These are phyloP conservation scores for Omphalea diandra DNA, from an alignment of 441 rosid species.

Conservation along the genomic window DNA sequence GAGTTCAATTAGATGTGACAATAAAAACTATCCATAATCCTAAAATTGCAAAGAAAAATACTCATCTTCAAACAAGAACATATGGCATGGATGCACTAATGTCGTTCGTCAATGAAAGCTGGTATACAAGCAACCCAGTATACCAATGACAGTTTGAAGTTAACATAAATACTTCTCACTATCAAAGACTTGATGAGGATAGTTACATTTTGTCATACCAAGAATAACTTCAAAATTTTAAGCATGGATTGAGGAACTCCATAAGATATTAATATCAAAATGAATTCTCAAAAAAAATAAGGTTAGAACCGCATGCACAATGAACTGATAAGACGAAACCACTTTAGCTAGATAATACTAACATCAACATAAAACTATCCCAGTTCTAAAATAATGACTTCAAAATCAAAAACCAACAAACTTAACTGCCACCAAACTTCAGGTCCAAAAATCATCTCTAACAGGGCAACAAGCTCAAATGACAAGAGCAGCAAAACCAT, in stretches of 20 bases:
- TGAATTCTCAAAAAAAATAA: conserved; percentile 20
- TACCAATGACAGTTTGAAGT: neutral
- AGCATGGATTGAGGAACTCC: conserved; percentile 7
- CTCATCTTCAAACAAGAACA: neutral
- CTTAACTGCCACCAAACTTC: conserved; percentile 62
- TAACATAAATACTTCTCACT: neutral
- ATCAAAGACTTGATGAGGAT: neutral
- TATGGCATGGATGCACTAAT: neutral
- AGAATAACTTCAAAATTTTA: neutral
- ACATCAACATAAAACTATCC: conserved; percentile 30
- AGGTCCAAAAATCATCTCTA: conserved; percentile 52
- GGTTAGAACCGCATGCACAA: conserved; percentile 29
- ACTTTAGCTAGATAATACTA: conserved; percentile 23
- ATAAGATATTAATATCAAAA: conserved; percentile 17
- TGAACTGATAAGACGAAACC: conserved; percentile 23
- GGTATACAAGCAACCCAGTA: neutral
- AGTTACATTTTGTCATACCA: neutral
- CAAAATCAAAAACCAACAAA: conserved; percentile 45
- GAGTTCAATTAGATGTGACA: neutral
- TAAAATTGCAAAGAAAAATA: neutral
- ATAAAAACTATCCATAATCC: conserved; percentile 6
- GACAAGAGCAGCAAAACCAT: conserved; percentile 49
- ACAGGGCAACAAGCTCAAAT: conserved; percentile 50
- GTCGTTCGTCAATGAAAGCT: neutral
- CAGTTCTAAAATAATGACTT: conserved; percentile 29